Evolutionary conservation across 1,284 basidiomycete species (phyloP).

Genomic region (Ustilago lituana): DNA sequence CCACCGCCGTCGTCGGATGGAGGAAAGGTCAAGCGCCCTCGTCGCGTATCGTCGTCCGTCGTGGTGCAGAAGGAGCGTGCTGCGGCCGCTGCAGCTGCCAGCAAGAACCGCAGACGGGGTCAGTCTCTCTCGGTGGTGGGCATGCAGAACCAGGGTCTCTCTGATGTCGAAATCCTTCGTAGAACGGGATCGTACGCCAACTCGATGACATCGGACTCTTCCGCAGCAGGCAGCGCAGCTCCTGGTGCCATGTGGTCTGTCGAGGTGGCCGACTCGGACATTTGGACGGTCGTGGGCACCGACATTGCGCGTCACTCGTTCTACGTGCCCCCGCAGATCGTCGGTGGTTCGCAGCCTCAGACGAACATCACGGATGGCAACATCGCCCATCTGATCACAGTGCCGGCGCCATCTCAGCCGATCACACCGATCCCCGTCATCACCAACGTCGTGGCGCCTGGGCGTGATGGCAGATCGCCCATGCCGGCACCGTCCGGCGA

Average conservation of each 20-base stretch:
- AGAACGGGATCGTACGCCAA: slow-evolving; percentile 44
- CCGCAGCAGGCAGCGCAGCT: slow-evolving; percentile 40
- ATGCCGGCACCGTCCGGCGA: slow-evolving; percentile 31
- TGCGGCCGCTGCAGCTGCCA: slow-evolving; percentile 35
- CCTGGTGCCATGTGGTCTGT: slow-evolving; percentile 52
- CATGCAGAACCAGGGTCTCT: slow-evolving; percentile 50
- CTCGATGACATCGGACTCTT: slow-evolving; percentile 51
- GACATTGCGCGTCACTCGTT: slow-evolving; percentile 68
- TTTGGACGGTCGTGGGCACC: slow-evolving; percentile 92
- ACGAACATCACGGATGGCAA: slow-evolving; percentile 28
- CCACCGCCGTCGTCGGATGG: slow-evolving; percentile 59
- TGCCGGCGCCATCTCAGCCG: slow-evolving; percentile 68
- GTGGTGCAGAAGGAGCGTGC: slow-evolving; percentile 53
- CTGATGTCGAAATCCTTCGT: slow-evolving; percentile 39
- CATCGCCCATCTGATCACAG: slow-evolving; percentile 53
- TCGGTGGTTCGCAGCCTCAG: slow-evolving; percentile 40
- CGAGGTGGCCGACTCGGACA: slow-evolving; percentile 73
- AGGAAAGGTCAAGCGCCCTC: slow-evolving; percentile 61
- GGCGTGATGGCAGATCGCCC: slow-evolving; percentile 72
- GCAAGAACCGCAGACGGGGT: slow-evolving; percentile 53
- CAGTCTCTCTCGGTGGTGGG: slow-evolving; percentile 57
- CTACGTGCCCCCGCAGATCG: slow-evolving; percentile 64
- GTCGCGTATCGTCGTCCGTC: slow-evolving; percentile 58
- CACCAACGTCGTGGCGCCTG: slow-evolving; percentile 80
- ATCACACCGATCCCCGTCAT: slow-evolving; percentile 59